Conservation (phyloP, 345 rosid genomes). For the Populus deltoides region DNA sequence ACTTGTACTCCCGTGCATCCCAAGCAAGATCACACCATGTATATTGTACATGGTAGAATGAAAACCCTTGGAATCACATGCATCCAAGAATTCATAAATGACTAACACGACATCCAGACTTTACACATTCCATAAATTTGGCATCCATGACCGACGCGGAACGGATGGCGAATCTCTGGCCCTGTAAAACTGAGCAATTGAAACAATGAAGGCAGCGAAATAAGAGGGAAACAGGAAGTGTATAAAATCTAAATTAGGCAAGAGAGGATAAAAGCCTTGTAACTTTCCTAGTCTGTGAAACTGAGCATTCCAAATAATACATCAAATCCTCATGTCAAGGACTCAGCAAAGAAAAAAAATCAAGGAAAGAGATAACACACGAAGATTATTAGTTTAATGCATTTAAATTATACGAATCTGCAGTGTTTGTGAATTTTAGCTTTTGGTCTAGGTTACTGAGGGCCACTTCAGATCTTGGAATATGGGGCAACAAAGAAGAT, state of each 20-base stretch:
- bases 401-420: constrained; percentile 8
- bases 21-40: no score
- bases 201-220: background rate
- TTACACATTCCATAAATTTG: no score
- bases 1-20: no score
- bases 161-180: background rate
- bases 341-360: background rate
- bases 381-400: background rate
- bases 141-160: no score
- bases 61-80: no score
- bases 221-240: background rate
- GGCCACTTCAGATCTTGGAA: constrained; percentile 14
- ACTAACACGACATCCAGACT: no score
- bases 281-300: constrained; percentile 2
- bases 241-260: background rate
- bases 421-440: constrained; percentile 9
- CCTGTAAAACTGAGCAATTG: background rate
- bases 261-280: constrained; percentile 3
- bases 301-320: constrained; percentile 9
- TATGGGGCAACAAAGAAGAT: constrained; percentile 7
- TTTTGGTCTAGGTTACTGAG: constrained; percentile 8
- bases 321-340: constrained; percentile 16
- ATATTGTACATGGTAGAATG: no score
- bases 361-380: background rate
- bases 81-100: no score